These are phyloP conservation scores for Xylariaceae sp. DNA, from an alignment of 2,329 filamentous ascomycete genomes.

Conservation along the genomic window DNA sequence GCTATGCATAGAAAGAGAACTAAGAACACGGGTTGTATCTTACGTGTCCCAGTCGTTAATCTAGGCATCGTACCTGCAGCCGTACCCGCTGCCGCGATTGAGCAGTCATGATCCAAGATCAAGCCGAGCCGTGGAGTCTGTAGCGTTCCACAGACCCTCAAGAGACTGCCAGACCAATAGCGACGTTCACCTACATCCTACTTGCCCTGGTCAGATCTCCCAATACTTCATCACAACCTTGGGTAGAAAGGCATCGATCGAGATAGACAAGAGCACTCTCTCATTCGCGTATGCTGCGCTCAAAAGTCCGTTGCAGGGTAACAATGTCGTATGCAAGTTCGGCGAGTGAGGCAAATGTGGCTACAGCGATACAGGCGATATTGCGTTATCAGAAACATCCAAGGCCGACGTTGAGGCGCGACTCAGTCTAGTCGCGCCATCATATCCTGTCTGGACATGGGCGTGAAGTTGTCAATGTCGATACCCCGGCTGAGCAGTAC, in stretches of 20 bases:
- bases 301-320: constrained; percentile 22
- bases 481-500: constrained; percentile 71
- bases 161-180: constrained; percentile 24
- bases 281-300: constrained; percentile 13
- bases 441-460: constrained; percentile 92
- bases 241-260: constrained; percentile 22
- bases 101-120: constrained; percentile 25
- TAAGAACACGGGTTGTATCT: constrained; percentile 35
- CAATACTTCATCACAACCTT: constrained; percentile 24
- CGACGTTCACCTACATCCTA: constrained; percentile 23
- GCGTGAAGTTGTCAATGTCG: constrained; percentile 90
- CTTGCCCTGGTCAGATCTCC: constrained; percentile 21
- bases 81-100: constrained; percentile 20
- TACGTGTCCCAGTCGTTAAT: constrained; percentile 26
- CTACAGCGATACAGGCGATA: constrained; percentile 32
- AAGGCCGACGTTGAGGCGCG: constrained; percentile 23
- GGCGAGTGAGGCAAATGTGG: constrained; percentile 30
- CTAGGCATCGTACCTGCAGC: constrained; percentile 21
- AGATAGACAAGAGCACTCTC: constrained; percentile 18
- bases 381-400: constrained; percentile 27
- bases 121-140: constrained; percentile 19
- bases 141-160: constrained; percentile 19
- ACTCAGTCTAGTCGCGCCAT: constrained; percentile 92
- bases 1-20: constrained; percentile 49
- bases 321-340: constrained; percentile 27